These are phyloP conservation scores for Cyberlindnera euphorbiiphila DNA, from an alignment of 805 yeast species.

Conservation along the genomic window DNA sequence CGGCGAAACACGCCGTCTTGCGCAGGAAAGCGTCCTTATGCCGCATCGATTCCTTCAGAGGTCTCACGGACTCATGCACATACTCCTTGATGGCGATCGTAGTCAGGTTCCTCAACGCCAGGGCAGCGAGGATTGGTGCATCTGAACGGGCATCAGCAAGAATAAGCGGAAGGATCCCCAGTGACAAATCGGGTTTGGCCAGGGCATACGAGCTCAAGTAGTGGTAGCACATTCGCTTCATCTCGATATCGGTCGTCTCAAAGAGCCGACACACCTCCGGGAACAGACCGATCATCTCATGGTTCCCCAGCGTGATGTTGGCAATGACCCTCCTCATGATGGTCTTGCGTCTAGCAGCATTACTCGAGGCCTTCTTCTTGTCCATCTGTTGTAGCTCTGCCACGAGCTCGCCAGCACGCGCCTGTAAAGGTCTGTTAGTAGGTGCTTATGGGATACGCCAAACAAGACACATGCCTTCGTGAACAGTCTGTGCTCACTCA, in stretches of 20 bases:
- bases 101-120: constrained; percentile 63
- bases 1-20: constrained; percentile 64
- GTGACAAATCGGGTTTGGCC: constrained; percentile 51
- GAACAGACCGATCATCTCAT: constrained; percentile 64
- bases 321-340: constrained; percentile 73
- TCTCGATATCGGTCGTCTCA: constrained; percentile 58
- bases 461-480: constrained; percentile 20
- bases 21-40: constrained; percentile 59
- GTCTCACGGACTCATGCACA: constrained; percentile 40
- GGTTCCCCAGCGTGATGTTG: constrained; percentile 77
- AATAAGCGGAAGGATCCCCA: constrained; percentile 52
- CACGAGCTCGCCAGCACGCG: constrained; percentile 31
- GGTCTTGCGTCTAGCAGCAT: constrained; percentile 36
- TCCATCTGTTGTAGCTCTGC: constrained; percentile 32
- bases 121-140: constrained; percentile 47
- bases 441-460: not conserved
- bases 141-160: constrained; percentile 47
- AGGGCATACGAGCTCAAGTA: constrained; percentile 60
- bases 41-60: constrained; percentile 33
- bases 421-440: constrained; percentile 3
- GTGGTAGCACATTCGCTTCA: constrained; percentile 67
- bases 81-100: constrained; percentile 54
- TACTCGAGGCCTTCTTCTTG: constrained; percentile 33
- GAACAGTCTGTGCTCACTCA: constrained; percentile 25
- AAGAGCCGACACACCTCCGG: constrained; percentile 59